Evolutionary conservation across 306 rosid genomes (phyloP), one percentile per base, ranked within the genome.

Genomic region (Vigna angularis): DNA sequence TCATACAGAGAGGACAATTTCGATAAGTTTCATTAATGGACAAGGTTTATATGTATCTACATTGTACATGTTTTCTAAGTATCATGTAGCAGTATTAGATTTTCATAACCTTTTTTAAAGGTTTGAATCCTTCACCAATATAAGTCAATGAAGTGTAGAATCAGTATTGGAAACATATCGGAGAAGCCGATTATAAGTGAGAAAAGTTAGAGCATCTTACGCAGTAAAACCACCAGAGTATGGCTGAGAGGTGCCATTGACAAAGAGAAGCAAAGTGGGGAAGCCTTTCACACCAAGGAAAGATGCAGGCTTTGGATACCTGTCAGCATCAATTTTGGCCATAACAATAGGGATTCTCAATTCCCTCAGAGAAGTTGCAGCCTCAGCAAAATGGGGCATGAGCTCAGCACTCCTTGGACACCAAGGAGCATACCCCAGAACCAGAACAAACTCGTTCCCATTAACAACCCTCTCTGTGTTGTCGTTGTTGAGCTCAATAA

Each of bases 361-460:
- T 7, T 89, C 98, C 76, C 82, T 89, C 51, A 95, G 82, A 63
- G 86, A 86, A 75, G 83, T 95, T 1, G 99, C 98, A 74, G 98
- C 96, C 76, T 95, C 97, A 3, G 99, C 98, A 78, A 95, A 95
- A 42, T 87, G 91, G 38, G 99, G 99, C 99, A 95, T 93, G 47
- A 93, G 87, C 75, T 95, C 99, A 42, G 99, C 98, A 82, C 98
- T 95, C 72, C 97, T 91, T 1, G 93, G 86, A 82, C 98, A 92
- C 99, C 99, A 95, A 61, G 99, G 99, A 4, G 97, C 94, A 74
- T 93, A 93, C 17, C 98, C 98, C 75, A 95, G 83, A 91, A 93
- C 89, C 56, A 95, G 81, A 80, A 93, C 96, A 51, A 69, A 87
- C 85, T 93, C 93, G 71, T 90, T 89, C 42, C 82, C 90, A 49